Evolutionary conservation across 2,329 filamentous ascomycete genomes (phyloP).

Genomic region (Colletotrichum salicis): DNA sequence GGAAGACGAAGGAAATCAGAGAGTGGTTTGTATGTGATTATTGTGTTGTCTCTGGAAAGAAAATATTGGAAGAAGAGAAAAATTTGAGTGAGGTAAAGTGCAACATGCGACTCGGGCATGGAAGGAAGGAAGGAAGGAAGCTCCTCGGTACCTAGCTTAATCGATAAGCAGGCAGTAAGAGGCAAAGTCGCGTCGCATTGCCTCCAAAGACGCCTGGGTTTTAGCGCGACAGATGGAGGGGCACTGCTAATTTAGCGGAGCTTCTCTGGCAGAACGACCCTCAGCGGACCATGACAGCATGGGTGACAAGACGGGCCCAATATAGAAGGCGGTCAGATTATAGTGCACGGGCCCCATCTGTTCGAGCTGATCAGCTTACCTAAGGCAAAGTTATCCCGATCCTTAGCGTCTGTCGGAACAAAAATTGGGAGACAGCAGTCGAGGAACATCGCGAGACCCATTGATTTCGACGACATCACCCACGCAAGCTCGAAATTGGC

Average conservation of each 20-base stretch:
- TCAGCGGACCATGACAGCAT: conserved; percentile 15
- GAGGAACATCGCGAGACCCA: conserved; percentile 24
- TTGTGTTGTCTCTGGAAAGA: not conserved
- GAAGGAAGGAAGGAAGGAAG: conserved; percentile 17
- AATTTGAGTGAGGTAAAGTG: not conserved
- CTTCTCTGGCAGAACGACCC: not conserved
- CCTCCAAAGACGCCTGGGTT: conserved; percentile 1
- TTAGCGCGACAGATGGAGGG: conserved; percentile 25
- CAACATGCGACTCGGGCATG: too few relatives aligned
- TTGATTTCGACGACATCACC: conserved; percentile 10
- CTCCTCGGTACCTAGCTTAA: conserved; percentile 22
- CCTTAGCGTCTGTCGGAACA: conserved; percentile 28
- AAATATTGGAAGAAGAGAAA: not conserved
- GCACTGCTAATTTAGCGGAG: conserved; percentile 31
- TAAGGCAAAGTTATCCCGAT: conserved; percentile 23
- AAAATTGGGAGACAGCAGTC: conserved; percentile 27
- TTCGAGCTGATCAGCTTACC: not conserved
- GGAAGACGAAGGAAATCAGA: too few relatives aligned
- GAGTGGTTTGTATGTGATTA: not conserved
- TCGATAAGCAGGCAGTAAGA: conserved; percentile 31
- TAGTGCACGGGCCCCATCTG: not conserved
- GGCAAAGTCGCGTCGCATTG: conserved; percentile 21
- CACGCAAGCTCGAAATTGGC: conserved; percentile 20
- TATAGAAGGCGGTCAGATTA: conserved; percentile 11
- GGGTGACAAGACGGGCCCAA: not conserved